Base-by-base conservation (phyloP, 371 early-diverging fungal genomes). In the Syncephalastrum racemosum region DNA sequence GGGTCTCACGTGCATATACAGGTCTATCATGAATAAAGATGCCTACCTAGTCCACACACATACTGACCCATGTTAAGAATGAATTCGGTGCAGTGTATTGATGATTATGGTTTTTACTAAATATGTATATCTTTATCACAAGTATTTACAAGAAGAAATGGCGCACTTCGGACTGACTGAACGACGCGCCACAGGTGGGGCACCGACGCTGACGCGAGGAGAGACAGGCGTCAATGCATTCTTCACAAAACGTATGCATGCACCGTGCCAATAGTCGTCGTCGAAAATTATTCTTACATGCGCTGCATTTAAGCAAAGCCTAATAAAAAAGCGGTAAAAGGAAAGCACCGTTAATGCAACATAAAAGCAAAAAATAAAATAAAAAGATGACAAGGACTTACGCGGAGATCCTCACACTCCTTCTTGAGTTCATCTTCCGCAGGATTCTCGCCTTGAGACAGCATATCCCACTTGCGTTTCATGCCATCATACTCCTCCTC, bases 191-290 rank as follows among this genome's bases (percentile, higher is more conserved):
- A 74, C 99, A 99, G 8, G 87, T 90, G n/a, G 99, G 99, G 79
- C 99, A 99, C 64, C 96, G 94, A 68, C 98, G 88, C 64, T 96
- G 94, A 10, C 99, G 84, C n/a, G 91, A 89, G 61, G 90, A 91
- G 58, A 91, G 72, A 52, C 93, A 82, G 19, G 81, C 79, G 58
- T 98, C 93, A 50, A 99, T 82, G 65, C 99, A 99, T 52, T 86
- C 85, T 70, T 92, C 90, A 73, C 97, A 98, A 67, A 97, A 97
- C n/a, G 91, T 90, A 62, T 98, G 98, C 97, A 95, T 95, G 68
- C 98, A 98, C 40, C 90, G 82, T 43, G 80, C 44, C 5, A 98
- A 70, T 1, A 88, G 84, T 62, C 89, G 90, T 31, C 83, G 84
- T 70, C 96, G 95, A 78, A 97, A 91, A 53, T 90, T 80, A 16